Evolutionary conservation across 176 grass and related monocot genomes (phyloP).

Genomic region (Secale cereale): DNA sequence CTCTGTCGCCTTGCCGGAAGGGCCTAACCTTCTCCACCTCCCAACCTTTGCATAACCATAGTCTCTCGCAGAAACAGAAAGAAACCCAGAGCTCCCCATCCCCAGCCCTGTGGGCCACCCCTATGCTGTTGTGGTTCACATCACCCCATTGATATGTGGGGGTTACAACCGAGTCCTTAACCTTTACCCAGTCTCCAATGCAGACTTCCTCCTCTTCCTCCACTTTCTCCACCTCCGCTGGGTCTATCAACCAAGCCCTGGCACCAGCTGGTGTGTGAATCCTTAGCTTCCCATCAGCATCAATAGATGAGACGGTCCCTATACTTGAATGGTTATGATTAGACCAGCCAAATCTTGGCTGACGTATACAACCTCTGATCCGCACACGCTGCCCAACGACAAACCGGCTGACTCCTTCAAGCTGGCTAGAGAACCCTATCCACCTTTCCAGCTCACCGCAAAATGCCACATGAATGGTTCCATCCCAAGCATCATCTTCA

Average conservation of each 20-base stretch:
- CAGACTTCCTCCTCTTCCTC: slow-evolving; percentile 86
- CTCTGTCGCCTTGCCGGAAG: slow-evolving; percentile 69
- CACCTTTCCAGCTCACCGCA: slow-evolving; percentile 96
- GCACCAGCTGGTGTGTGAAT: slow-evolving; percentile 96
- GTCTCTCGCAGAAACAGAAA: slow-evolving; percentile 93
- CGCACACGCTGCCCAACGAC: slow-evolving; percentile 84
- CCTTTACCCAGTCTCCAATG: slow-evolving; percentile 92
- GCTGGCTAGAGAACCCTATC: slow-evolving; percentile 68
- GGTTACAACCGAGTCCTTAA: slow-evolving; percentile 64
- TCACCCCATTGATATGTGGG: slow-evolving; percentile 98
- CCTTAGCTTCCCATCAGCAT: slow-evolving; percentile 92
- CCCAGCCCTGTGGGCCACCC: slow-evolving; percentile 81
- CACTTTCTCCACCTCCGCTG: slow-evolving; percentile 80
- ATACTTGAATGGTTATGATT: slow-evolving; percentile 88
- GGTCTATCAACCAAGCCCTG: slow-evolving; percentile 95
- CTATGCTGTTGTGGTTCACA: slow-evolving; percentile 77
- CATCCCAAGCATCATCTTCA: slow-evolving; percentile 74
- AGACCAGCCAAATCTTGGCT: slow-evolving; percentile 97
- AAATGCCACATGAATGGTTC: slow-evolving; percentile 86
- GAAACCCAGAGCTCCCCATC: slow-evolving; percentile 91
- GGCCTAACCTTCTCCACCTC: slow-evolving; percentile 85
- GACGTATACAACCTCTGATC: slow-evolving; percentile 63
- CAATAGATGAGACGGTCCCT: slow-evolving; percentile 93
- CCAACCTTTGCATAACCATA: slow-evolving; percentile 96
- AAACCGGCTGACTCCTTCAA: slow-evolving; percentile 61